Conservation (phyloP, 495 filamentous ascomycete genomes). For the Amphirosellinia nigrospora region DNA sequence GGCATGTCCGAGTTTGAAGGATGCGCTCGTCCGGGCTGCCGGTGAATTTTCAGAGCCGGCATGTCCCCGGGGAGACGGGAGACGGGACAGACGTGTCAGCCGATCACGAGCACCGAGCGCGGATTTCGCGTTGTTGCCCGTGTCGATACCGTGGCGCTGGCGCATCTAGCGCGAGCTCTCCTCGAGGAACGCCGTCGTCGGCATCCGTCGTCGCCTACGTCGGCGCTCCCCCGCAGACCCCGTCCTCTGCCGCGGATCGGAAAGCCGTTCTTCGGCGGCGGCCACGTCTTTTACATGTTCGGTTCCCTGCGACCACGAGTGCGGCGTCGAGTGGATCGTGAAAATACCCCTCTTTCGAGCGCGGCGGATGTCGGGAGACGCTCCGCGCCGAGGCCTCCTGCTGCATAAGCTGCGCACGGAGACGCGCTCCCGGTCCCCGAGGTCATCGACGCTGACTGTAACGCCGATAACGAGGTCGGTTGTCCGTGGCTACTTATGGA, state of each 20-base stretch:
- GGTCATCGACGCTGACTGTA: slow-evolving; percentile 32
- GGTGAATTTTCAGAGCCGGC: slow-evolving; percentile 1
- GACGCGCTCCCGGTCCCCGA: slow-evolving; percentile 30
- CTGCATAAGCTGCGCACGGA: slow-evolving; percentile 29
- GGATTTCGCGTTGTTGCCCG: slow-evolving; percentile 30
- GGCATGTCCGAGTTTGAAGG: background rate
- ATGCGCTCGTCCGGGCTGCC: slow-evolving; percentile 27
- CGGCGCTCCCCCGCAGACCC: too few relatives aligned
- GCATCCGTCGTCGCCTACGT: background rate
- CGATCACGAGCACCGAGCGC: background rate
- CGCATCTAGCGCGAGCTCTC: slow-evolving; percentile 26
- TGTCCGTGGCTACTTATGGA: slow-evolving; percentile 35
- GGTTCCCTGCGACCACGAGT: background rate
- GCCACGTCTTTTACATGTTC: slow-evolving; percentile 34
- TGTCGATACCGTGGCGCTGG: slow-evolving; percentile 30
- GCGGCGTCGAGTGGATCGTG: slow-evolving; percentile 28
- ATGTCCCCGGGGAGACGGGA: background rate
- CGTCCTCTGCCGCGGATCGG: slow-evolving; percentile 20
- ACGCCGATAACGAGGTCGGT: slow-evolving; percentile 28
- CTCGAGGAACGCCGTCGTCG: slow-evolving; percentile 14
- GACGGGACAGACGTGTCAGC: background rate
- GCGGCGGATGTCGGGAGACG: slow-evolving; percentile 23
- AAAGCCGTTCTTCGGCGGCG: slow-evolving; percentile 29
- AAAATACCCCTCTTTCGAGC: slow-evolving; percentile 36
- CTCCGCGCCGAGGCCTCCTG: slow-evolving; percentile 32